These are phyloP conservation scores for Coemansia sp. DNA, from an alignment of 192 early-diverging fungal genomes.

Conservation along the genomic window DNA sequence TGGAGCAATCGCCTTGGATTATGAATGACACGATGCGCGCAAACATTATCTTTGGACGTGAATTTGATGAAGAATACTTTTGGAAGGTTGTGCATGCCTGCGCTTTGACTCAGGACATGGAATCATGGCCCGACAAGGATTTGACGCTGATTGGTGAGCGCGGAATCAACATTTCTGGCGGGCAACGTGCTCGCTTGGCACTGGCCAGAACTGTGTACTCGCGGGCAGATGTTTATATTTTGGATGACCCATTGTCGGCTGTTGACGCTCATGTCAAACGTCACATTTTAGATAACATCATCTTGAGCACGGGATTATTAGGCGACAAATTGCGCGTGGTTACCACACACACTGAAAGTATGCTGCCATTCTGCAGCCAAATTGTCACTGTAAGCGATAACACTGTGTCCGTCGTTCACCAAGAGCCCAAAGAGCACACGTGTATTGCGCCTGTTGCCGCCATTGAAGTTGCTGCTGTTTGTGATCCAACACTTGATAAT, in stretches of 20 bases:
- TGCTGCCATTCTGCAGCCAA: slow-evolving; percentile 8
- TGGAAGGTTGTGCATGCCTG: slow-evolving; percentile 3
- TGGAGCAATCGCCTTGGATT: slow-evolving; percentile 65
- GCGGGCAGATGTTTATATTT: slow-evolving; percentile 13
- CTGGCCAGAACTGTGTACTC: slow-evolving; percentile 22
- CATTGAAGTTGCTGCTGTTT: too few species aligned
- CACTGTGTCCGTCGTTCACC: not conserved
- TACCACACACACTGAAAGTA: not conserved
- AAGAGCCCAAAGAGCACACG: not conserved
- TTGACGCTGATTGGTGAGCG: slow-evolving; percentile 7
- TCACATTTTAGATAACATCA: slow-evolving; percentile 10
- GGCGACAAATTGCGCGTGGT: slow-evolving; percentile 2
- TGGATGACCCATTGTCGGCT: not conserved
- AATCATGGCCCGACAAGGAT: slow-evolving; percentile 4
- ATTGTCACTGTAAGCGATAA: not conserved
- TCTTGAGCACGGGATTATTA: slow-evolving; percentile 15
- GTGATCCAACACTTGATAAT: slow-evolving; percentile 2
- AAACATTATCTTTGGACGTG: slow-evolving; percentile 21
- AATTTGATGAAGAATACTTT: slow-evolving; percentile 6
- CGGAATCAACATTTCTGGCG: slow-evolving; percentile 26
- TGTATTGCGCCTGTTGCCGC: not conserved
- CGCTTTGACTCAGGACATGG: not conserved
- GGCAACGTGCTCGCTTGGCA: slow-evolving; percentile 15
- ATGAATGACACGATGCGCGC: slow-evolving; percentile 12
- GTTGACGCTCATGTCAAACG: slow-evolving; percentile 6